Conservation (phyloP, 148 eudicot genomes). For the Pharnaceum exiguum region DNA sequence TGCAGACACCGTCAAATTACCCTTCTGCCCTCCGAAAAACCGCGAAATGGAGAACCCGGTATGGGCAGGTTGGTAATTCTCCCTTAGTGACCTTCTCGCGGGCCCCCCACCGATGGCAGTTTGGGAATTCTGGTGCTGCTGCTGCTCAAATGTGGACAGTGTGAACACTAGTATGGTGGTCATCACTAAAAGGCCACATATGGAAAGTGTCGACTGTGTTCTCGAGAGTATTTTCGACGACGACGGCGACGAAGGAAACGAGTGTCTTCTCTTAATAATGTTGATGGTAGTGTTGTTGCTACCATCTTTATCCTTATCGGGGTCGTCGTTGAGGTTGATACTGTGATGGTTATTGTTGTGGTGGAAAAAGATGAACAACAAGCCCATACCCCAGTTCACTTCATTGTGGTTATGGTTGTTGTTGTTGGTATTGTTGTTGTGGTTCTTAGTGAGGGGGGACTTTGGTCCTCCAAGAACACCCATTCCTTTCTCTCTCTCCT, state of each 20-base stretch:
- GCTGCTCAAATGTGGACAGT: constrained; percentile 52
- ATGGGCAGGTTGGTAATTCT: not conserved
- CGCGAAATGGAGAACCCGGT: not conserved
- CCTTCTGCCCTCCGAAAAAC: not conserved
- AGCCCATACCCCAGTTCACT: constrained; percentile 44
- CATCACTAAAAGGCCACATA: constrained; percentile 61
- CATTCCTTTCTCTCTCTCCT: not conserved
- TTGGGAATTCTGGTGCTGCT: constrained; percentile 14
- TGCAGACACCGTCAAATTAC: constrained; percentile 22
- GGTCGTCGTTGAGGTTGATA: too few relatives aligned
- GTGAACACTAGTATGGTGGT: constrained; percentile 59
- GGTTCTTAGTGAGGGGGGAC: constrained; percentile 8
- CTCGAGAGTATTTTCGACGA: constrained; percentile 28
- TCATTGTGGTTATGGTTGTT: constrained; percentile 20
- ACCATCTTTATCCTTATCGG: constrained; percentile 6
- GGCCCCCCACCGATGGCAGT: not conserved
- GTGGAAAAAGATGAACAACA: constrained; percentile 50
- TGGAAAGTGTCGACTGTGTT: constrained; percentile 63
- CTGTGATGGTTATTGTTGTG: too few relatives aligned
- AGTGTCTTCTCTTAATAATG: not conserved
- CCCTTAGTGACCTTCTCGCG: constrained; percentile 5
- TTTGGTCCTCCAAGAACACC: constrained; percentile 15
- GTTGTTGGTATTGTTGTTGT: constrained; percentile 13
- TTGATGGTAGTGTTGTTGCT: not conserved
- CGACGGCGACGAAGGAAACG: constrained; percentile 10